Evolutionary conservation across 441 rosid genomes (phyloP), one percentile per base, ranked within the genome.

Genomic region (Gossypium schwendimanii): DNA sequence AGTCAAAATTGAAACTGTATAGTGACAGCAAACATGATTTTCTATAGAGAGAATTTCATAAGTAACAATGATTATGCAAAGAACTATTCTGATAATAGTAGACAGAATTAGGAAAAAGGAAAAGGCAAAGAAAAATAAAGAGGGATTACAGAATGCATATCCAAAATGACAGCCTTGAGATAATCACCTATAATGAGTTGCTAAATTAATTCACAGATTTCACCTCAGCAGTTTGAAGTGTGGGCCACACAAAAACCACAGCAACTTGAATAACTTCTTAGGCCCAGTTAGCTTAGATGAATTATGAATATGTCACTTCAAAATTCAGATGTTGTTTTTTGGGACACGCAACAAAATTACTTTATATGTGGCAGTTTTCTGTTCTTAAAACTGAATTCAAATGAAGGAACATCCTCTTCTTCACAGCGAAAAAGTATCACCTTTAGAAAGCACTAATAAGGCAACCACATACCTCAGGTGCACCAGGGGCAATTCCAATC

Each of bases 401-500:
- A 12, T 23, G 57, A 45, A 23, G 70, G 36, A 23, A 65, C 55
- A 65, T 6, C 18, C 18, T 1, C 20, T 12, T n/a, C n/a, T n/a
- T n/a, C n/a, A n/a, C n/a, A 14, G 14, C 0, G n/a, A 65, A 67
- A 67, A 26, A 28, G n/a, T n/a, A n/a, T n/a, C 6, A 41, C 45
- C 41, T 41, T 41, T 41, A 41, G 12, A 41, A 41, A 41, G 45
- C 45, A 41, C 2, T 9, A 3, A 41, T 9, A 41, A 9, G 45
- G 45, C 12, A n/a, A 58, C 63, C 28, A 61, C 73, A 21, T 88
- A 96, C 99, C 98, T 96, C 99, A 3, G 98, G 90, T 75, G 98
- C 84, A 60, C 99, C 99, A 64, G 97, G 99, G 70, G 99, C 97
- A 75, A 94, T 92, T 77, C 99, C 99, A 83, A 96, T 84, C 85